A percentile compares a stretch with the other conserved stretches of the same genome.
Conservation (phyloP, 2,329 filamentous ascomycete genomes). For the Nemania bipapillata region DNA sequence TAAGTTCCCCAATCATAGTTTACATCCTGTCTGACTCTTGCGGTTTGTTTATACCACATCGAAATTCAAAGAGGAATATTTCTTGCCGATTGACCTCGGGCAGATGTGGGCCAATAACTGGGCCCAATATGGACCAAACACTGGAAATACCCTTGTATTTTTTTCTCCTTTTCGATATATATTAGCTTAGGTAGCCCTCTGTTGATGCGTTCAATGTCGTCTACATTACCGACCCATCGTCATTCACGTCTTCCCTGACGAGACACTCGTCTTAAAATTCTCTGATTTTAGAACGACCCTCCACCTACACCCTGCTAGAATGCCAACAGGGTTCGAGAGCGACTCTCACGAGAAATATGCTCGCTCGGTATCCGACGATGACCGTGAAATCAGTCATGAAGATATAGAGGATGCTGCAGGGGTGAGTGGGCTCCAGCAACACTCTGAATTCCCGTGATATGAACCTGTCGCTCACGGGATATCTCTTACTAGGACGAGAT, state of each 20-base stretch:
- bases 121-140: not conserved
- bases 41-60: not conserved
- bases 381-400: conserved; percentile 17
- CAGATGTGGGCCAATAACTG: not conserved
- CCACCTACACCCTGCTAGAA: not conserved
- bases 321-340: conserved; percentile 11
- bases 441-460: not conserved
- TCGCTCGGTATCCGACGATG: conserved; percentile 31
- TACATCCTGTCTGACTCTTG: not conserved
- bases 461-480: conserved; percentile 8
- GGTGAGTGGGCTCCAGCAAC: conserved; percentile 27
- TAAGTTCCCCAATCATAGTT: not conserved
- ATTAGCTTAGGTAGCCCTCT: not conserved
- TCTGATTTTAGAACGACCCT: not conserved
- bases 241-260: not conserved
- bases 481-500: conserved; percentile 26
- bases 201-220: not conserved
- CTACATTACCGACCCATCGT: not conserved
- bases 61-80: conserved; percentile 7
- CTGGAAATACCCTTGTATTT: not conserved
- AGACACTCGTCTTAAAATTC: not conserved
- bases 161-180: not conserved
- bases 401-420: conserved; percentile 26
- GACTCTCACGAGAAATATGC: conserved; percentile 23
- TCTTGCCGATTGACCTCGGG: conserved; percentile 8